Base-by-base conservation (phyloP, 108 stramenopile genomes). In the Skeletonema marinoi region DNA sequence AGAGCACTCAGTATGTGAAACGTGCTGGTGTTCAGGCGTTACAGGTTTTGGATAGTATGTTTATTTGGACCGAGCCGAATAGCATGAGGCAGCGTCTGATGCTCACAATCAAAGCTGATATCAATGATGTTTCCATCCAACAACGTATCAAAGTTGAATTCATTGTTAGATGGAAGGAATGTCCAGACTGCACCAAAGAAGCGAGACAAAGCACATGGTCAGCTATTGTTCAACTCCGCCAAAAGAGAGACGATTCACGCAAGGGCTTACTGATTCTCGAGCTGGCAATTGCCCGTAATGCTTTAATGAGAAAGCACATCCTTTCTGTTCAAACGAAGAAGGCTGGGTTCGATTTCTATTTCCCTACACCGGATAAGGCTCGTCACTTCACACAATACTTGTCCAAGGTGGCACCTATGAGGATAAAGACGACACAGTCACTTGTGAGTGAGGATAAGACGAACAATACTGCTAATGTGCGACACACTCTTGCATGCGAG, bases 11-110 rank as follows among this genome's bases (percentile, higher is more conserved):
- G 59, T 69, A 72, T 36, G 59, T 76, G 66, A 46, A 56, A 70
- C 35, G 69, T 50, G 41, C 78, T 48, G 81, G 77, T 6, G 80
- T 86, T 63, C 44, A 66, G 80, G 16, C 80, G 71, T 29, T 84
- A 19, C 50, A 67, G 10, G 65, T 98, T 4, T 80, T 98, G 16
- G 99, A 99, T 80, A 93, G 97, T 19, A 80, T 80, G 25, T 99
- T 96, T 86, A 80, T 99, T 32, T 99, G 99, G 99, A 99, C 99
- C 5, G 98, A 99, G 77, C 97, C 98, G 0, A 96, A 99, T 82
- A 89, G 87, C 13, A 96, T 90, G 92, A 83, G 99, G 7, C 85
- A 98, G 68, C 96, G 98, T 63, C 62, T 97, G 4, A 75, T 87
- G 80, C 80, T 99, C 35, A 98, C 98, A 7, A 88, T 99, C 7